Base-by-base conservation (phyloP, 352 stramenopile genomes). In the Thalassiosira gravida region DNA sequence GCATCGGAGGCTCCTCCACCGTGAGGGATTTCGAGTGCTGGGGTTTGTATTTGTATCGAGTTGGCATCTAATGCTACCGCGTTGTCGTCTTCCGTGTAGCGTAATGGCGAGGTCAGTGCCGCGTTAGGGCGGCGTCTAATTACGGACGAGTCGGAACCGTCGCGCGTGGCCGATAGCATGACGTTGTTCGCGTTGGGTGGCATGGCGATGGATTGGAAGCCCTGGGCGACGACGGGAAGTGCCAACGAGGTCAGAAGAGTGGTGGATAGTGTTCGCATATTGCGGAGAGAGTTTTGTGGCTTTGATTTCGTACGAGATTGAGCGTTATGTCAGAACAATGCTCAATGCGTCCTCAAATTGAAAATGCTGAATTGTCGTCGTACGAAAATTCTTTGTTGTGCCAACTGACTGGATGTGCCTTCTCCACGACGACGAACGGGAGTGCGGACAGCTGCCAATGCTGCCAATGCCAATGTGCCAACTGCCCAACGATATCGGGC, bases 141-240 rank as follows among this genome's bases (percentile, higher is more conserved):
- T 8, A 66, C 58, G 9, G 30, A 58, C 24, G 7, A 44, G 16
- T 65, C 29, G 24, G 56, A 25, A 37, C n/a, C 32, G 25, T 50
- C 68, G 16, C 55, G 37, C 61, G 68, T 63, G 35, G 42, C 49
- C 29, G 53, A 57, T n/a, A 53, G 35, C 13, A 50, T 55, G 7
- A 24, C 35, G 13, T 24, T 32, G 35, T 37, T 39, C 1, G 50
- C 67, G 25, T 27, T 62, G n/a, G 71, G 71, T 35, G 71, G 71
- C 71, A 80, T 80, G 39, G 32, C 63, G 25, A 74, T 27, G 25
- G 63, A 61, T 47, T 71, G 62, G 56, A 80, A 80, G 29, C 71
- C 71, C 18, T n/a, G 35, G 27, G 11, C 69, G 46, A 80, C 62
- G 30, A 80, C 71, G 30, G 62, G 71, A 55, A 73, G 29, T 61